Evolutionary conservation across 2,329 filamentous ascomycete genomes (phyloP), one percentile per base, ranked within the genome.

Genomic region (Pseudogymnoascus sp.): DNA sequence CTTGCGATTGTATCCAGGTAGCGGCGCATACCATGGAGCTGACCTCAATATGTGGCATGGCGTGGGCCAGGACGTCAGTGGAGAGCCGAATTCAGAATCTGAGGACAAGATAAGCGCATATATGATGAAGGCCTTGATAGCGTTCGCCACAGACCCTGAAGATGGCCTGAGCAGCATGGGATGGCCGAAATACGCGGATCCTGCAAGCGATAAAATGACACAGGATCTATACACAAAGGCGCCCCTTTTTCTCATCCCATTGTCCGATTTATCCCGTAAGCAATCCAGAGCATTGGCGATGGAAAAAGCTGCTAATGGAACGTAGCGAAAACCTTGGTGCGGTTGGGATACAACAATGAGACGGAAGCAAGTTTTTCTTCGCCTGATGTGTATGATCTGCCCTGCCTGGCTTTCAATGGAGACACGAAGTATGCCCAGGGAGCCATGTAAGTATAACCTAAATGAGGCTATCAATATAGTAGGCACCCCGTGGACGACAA

Each of bases 91-190:
- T 41, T 57, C 57, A 18, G 39, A 39, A 0, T 12, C 38, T 1
- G 62, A 65, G 60, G 50, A 62, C 36, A 25, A 12, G n/a, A 57
- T 62, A 12, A 68, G 64, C 37, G 62, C 58, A 6, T 65, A 66
- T 61, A 43, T 43, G 39, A 65, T 70, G 62, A 63, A 66, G 18
- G 71, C 71, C n/a, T 73, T 70, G 70, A 68, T 66, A 8, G 62
- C 68, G 6, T 75, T 74, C 67, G 72, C 70, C 2, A 66, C 64
- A 22, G 66, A 74, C 64, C 71, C 73, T 11, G 38, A 50, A 36
- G 61, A 65, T 43, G 72, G 71, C 0, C 60, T 75, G 33, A 43
- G 7, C 9, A 57, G 35, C 12, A 43, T 43, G 20, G 64, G 63
- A 11, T 66, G 65, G 65, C 65, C 64, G 2, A 47, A 36, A 4